These are phyloP conservation scores for Saposhnikovia divaricata DNA, from an alignment of 129 eudicot species.

Conservation along the genomic window DNA sequence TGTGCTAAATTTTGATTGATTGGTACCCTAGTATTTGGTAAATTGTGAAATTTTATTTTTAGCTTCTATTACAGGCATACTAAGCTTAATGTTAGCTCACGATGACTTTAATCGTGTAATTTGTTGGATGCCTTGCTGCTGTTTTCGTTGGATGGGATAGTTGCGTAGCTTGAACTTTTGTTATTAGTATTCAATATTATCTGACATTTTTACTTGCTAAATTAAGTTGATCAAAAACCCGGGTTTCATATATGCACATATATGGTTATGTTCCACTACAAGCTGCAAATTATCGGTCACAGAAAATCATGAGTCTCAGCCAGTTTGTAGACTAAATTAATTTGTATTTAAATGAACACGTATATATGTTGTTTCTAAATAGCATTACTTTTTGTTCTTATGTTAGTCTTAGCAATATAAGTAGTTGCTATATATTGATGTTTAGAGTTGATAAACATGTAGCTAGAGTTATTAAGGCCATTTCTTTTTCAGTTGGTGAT, in stretches of 20 bases:
- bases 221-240: neutral
- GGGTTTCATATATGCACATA: neutral
- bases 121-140: neutral
- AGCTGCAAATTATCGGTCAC: neutral
- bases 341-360: neutral
- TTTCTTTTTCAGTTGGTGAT: constrained; percentile 62
- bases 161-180: neutral
- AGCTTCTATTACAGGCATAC: neutral
- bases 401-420: neutral
- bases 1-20: neutral
- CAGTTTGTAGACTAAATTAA: neutral
- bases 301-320: neutral
- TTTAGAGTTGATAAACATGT: neutral
- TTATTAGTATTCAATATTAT: neutral
- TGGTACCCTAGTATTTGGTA: neutral
- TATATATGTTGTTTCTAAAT: neutral
- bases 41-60: neutral
- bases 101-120: neutral
- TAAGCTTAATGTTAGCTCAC: neutral
- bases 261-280: neutral
- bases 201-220: neutral
- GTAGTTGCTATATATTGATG: neutral
- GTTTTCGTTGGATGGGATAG: neutral
- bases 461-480: neutral
- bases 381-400: neutral